Conservation (phyloP, 257 asterid species). For the Nicotiana undulata region DNA sequence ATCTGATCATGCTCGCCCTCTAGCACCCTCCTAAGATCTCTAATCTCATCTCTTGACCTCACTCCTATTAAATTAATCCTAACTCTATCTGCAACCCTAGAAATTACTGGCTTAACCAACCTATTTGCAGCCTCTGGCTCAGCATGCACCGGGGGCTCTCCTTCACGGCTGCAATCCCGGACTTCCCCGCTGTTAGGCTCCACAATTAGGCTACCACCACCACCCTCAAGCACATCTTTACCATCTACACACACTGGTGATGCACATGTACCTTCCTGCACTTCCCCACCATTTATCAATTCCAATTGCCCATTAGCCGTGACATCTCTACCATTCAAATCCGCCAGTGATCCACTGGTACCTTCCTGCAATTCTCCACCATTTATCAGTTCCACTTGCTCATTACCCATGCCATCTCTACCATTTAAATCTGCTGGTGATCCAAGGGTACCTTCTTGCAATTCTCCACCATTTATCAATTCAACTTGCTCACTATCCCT, state of each 20-base stretch:
- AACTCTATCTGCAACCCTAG: constrained; percentile 14
- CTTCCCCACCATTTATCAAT: not conserved
- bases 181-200: not conserved
- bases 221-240: not conserved
- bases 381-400: not conserved
- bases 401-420: not conserved
- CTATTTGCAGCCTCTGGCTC: not conserved
- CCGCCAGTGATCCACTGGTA: not conserved
- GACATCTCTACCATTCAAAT: not conserved
- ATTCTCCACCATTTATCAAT: not conserved
- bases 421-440: not conserved
- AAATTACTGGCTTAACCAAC: constrained; percentile 1
- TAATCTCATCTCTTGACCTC: constrained; percentile 10
- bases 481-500: not conserved
- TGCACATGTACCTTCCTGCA: not conserved
- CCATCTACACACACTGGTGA: not conserved
- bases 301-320: too few species aligned
- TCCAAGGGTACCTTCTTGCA: not conserved
- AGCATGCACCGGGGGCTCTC: not conserved
- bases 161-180: not conserved
- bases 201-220: too few species aligned
- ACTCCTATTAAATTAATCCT: constrained; percentile 6
- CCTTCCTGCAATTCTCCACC: not conserved
- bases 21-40: constrained; percentile 9
- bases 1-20: constrained; percentile 19